Conservation (phyloP, 257 asterid species). For the Cordia subcordata region DNA sequence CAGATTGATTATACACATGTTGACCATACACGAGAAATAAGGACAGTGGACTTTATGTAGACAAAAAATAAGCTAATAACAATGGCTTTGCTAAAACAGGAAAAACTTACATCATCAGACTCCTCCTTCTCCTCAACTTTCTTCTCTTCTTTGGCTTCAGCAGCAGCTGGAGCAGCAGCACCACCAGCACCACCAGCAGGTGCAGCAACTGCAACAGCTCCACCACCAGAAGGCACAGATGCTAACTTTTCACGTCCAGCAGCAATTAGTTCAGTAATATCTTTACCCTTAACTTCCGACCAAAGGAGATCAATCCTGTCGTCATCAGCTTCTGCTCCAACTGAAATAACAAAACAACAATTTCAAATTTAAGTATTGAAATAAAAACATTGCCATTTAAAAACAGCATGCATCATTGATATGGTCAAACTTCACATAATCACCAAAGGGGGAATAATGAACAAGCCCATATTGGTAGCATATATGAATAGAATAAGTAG, state of each 20-base stretch:
- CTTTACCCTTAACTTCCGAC: constrained; percentile 37
- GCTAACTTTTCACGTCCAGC: constrained; percentile 51
- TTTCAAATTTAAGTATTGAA: too few relatives aligned
- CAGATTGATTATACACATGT: not conserved
- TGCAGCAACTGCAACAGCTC: constrained; percentile 37
- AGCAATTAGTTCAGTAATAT: constrained; percentile 42
- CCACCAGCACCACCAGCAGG: constrained; percentile 29
- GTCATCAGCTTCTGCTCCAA: constrained; percentile 43
- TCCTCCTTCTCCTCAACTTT: constrained; percentile 44
- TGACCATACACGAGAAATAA: not conserved
- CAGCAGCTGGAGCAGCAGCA: constrained; percentile 38
- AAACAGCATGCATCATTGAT: too few relatives aligned
- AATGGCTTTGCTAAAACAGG: not conserved
- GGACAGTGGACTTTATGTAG: not conserved
- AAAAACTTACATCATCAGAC: constrained; percentile 24
- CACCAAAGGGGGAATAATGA: too few relatives aligned
- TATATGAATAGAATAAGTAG: too few relatives aligned
- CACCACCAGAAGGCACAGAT: constrained; percentile 50
- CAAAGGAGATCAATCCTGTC: constrained; percentile 32
- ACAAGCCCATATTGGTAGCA: too few relatives aligned
- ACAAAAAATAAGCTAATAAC: not conserved
- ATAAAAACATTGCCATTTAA: too few relatives aligned
- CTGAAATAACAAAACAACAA: constrained; percentile 10
- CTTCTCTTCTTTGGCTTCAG: constrained; percentile 42
- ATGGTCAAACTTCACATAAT: too few relatives aligned